Evolutionary conservation across 176 grass and related monocot genomes (phyloP), one percentile per base, ranked within the genome.

Genomic region (Tillandsia leiboldiana): DNA sequence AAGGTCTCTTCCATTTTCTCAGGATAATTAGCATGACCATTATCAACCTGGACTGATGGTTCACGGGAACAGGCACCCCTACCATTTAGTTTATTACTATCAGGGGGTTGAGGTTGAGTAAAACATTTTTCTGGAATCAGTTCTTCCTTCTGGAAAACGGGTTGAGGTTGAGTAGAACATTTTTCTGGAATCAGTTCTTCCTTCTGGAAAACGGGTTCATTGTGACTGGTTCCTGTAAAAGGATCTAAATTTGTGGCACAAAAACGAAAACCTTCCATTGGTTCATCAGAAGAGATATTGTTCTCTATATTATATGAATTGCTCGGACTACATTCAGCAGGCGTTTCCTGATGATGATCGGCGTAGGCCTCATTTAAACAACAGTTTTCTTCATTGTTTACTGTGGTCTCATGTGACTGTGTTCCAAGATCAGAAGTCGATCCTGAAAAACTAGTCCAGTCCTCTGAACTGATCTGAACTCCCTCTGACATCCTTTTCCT

Each of bases 1-100:
- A 79, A 69, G 51, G 53, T 81, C 50, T 83, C 82, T 68, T 77
- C 72, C 67, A 70, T 24, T 67, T 74, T 73, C 50, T 88, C 80
- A 49, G 87, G 63, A 80, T 61, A 23, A 9, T 20, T 61, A 61
- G 6, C 56, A 61, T 61, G 33, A 42, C 33, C n/a, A 2, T 61
- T 20, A 22, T 22, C 13, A 23, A 9, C 14, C 10, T 22, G 7
- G 7, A 18, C 10, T 61, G 13, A 15, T 8, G n/a, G 56, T 61
- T 61, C 56, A 10, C 9, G 4, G 22, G 56, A 61, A 61, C 17
- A 61, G 22, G 42, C 12, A 63, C 1, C 23, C 18, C 6, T 48
- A 1, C 63, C 15, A 53, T 75, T 75, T 66, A 42, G 17, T 18
- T 75, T 26, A 8, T 11, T 63, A 47, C 12, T 47, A 12, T 67